Evolutionary conservation across 257 asterid genomes (phyloP).

Genomic region (Verbena officinalis): DNA sequence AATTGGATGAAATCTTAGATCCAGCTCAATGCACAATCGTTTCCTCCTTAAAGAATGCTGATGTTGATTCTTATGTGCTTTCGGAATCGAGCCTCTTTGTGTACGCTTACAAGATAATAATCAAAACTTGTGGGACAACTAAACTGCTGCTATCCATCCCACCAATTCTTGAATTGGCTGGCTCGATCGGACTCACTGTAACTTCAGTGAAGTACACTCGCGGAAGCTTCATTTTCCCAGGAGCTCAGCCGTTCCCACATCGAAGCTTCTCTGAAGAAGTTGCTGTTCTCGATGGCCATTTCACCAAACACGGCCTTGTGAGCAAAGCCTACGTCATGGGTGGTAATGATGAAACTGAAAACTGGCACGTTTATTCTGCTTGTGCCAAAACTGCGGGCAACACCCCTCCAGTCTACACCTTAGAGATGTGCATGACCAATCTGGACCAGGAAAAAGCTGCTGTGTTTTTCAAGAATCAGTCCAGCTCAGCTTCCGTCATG

Average conservation of each 20-base stretch:
- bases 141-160: slow-evolving; percentile 56
- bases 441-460: slow-evolving; percentile 47
- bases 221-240: slow-evolving; percentile 45
- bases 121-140: slow-evolving; percentile 64
- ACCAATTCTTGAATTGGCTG: slow-evolving; percentile 44
- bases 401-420: slow-evolving; percentile 36
- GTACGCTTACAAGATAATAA: slow-evolving; percentile 50
- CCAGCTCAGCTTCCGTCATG: slow-evolving; percentile 57
- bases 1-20: slow-evolving; percentile 40
- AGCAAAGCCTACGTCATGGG: slow-evolving; percentile 40
- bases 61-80: slow-evolving; percentile 54
- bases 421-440: slow-evolving; percentile 68
- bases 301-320: slow-evolving; percentile 31
- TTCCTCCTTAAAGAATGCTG: slow-evolving; percentile 30
- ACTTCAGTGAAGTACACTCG: slow-evolving; percentile 51
- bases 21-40: slow-evolving; percentile 47
- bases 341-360: slow-evolving; percentile 32
- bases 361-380: slow-evolving; percentile 64
- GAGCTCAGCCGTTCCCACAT: slow-evolving; percentile 43
- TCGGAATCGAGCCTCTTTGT: slow-evolving; percentile 71
- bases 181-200: slow-evolving; percentile 35
- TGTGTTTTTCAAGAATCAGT: slow-evolving; percentile 42
- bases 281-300: slow-evolving; percentile 35
- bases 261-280: slow-evolving; percentile 45
- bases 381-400: slow-evolving; percentile 30